A percentile compares a stretch with the other conserved stretches of the same genome.
Conservation (phyloP, 768 basidiomycete species). For the Cystofilobasidium ferigula region DNA sequence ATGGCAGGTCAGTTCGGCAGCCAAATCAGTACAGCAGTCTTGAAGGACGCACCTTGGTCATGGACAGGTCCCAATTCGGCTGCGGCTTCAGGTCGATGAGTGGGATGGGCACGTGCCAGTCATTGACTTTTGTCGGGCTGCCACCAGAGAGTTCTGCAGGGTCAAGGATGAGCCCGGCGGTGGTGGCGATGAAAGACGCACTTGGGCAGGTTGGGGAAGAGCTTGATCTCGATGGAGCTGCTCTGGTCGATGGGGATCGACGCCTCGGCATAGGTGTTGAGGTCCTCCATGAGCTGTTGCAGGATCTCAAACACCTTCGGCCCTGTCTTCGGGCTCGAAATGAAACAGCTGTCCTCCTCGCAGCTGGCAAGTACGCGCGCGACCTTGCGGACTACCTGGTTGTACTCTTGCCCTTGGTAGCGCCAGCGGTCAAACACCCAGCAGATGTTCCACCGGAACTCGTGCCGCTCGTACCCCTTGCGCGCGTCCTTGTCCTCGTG, state of each 20-base stretch:
- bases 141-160: conserved; percentile 31
- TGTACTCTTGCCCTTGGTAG: conserved; percentile 88
- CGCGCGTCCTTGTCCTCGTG: conserved; percentile 32
- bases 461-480: conserved; percentile 67
- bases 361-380: conserved; percentile 76
- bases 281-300: conserved; percentile 90
- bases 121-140: conserved; percentile 75
- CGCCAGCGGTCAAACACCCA: conserved; percentile 79
- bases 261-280: conserved; percentile 95
- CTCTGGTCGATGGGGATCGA: conserved; percentile 78
- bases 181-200: not conserved
- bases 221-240: conserved; percentile 88
- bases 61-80: conserved; percentile 92
- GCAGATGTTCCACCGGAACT: conserved; percentile 87
- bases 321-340: conserved; percentile 62
- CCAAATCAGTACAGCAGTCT: not conserved
- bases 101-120: conserved; percentile 92
- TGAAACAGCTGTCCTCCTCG: conserved; percentile 78
- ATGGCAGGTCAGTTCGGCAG: not conserved
- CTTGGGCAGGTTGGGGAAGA: conserved; percentile 71
- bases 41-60: conserved; percentile 54
- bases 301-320: conserved; percentile 62
- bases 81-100: conserved; percentile 75
- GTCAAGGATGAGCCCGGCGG: not conserved
- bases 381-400: conserved; percentile 88